A percentile compares a stretch with the other conserved stretches of the same genome.
Evolutionary conservation across 768 basidiomycete species (phyloP).

Genomic region (Rhizopogon roseolus): DNA sequence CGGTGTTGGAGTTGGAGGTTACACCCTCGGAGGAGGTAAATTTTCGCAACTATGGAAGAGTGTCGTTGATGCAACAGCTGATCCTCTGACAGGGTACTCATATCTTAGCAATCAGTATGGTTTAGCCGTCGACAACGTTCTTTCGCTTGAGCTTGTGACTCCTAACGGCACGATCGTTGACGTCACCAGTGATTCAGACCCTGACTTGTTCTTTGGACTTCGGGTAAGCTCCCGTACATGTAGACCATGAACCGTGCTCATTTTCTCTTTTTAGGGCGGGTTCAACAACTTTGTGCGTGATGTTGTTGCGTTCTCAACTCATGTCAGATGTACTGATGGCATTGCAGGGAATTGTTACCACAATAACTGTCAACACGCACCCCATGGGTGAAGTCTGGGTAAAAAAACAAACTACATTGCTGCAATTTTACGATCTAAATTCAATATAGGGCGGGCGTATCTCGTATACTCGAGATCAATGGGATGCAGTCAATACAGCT

Average conservation of each 20-base stretch:
- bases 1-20: conserved; percentile 58
- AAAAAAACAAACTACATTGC: conserved; percentile 12
- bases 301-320: neutral
- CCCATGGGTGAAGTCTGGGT: conserved; percentile 58
- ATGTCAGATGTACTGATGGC: conserved; percentile 29
- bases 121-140: conserved; percentile 49
- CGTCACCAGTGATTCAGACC: conserved; percentile 27
- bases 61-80: neutral
- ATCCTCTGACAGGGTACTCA: conserved; percentile 44
- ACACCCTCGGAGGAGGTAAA: conserved; percentile 53
- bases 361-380: conserved; percentile 47
- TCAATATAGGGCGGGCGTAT: conserved; percentile 46
- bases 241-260: conserved; percentile 6
- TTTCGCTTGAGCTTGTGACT: conserved; percentile 53
- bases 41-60: neutral
- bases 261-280: conserved; percentile 41
- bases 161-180: conserved; percentile 43
- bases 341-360: conserved; percentile 51
- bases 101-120: conserved; percentile 62
- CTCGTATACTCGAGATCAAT: conserved; percentile 14
- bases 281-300: conserved; percentile 54
- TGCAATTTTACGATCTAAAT: conserved; percentile 19
- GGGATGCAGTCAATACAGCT: conserved; percentile 17
- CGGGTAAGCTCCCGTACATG: conserved; percentile 27
- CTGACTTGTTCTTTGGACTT: conserved; percentile 40